Evolutionary conservation across 208 protist species (phyloP).

Genomic region (Wallacemonas sp.): DNA sequence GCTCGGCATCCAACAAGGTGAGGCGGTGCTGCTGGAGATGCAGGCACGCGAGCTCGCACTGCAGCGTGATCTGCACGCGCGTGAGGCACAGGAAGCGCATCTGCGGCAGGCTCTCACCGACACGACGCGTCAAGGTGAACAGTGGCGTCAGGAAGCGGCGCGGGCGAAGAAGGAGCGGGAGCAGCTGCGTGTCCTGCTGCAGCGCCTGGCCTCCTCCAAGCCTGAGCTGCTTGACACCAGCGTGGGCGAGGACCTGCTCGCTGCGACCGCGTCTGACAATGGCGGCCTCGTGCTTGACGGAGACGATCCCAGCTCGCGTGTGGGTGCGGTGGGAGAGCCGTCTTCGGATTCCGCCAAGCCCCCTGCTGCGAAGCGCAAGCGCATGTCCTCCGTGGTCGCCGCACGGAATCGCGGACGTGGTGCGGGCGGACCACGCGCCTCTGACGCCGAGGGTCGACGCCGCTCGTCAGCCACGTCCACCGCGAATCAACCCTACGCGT

Average conservation of each 20-base stretch:
- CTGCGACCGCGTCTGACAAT: background rate
- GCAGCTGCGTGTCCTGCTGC: conserved; percentile 3
- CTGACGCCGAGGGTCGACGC: conserved; percentile 1
- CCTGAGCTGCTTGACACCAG: conserved; percentile 12
- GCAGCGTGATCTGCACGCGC: conserved; percentile 5
- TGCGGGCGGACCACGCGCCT: too few species aligned
- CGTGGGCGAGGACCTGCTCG: conserved; percentile 5
- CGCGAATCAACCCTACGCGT: background rate
- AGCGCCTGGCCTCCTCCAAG: conserved; percentile 4
- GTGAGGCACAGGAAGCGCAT: conserved; percentile 17
- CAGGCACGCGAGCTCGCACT: conserved; percentile 16
- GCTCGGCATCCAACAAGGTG: conserved; percentile 18
- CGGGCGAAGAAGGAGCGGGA: background rate
- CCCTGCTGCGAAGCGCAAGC: too few species aligned
- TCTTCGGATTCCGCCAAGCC: too few species aligned
- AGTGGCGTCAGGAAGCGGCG: conserved; percentile 1
- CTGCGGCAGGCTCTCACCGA: conserved; percentile 16
- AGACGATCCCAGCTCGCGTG: background rate
- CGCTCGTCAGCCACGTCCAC: conserved; percentile 8
- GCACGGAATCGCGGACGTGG: too few species aligned
- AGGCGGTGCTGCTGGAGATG: conserved; percentile 26
- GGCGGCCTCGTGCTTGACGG: background rate
- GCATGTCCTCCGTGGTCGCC: too few species aligned
- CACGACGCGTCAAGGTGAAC: background rate
- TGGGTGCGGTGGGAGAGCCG: too few species aligned